Conservation (phyloP, 768 basidiomycete genomes). For the Sarcomyxa edulis region DNA sequence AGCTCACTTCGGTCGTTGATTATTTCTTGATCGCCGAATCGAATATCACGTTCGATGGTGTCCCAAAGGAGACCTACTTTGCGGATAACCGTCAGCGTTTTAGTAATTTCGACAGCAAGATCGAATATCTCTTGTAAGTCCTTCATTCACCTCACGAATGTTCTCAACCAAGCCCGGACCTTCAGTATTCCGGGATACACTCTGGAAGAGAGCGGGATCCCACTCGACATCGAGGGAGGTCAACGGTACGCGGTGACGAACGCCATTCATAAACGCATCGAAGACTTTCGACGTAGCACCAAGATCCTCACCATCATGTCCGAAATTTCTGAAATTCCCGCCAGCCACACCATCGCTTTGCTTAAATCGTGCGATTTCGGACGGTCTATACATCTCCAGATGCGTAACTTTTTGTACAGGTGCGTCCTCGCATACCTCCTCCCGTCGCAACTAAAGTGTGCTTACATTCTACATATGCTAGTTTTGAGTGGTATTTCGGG, state of each 20-base stretch:
- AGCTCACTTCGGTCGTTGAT: slow-evolving; percentile 52
- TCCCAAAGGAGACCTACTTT: slow-evolving; percentile 49
- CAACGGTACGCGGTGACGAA: slow-evolving; percentile 45
- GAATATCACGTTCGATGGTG: slow-evolving; percentile 57
- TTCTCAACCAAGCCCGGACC: neutral
- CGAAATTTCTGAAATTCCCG: slow-evolving; percentile 60
- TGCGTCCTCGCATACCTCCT: slow-evolving; percentile 16
- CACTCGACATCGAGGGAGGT: slow-evolving; percentile 46
- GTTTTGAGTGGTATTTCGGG: slow-evolving; percentile 56
- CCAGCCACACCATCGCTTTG: slow-evolving; percentile 43
- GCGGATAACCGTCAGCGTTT: slow-evolving; percentile 40
- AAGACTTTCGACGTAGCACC: slow-evolving; percentile 20
- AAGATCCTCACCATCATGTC: slow-evolving; percentile 52
- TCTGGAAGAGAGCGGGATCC: slow-evolving; percentile 33
- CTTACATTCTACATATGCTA: slow-evolving; percentile 10
- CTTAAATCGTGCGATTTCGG: slow-evolving; percentile 51
- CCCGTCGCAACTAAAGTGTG: neutral
- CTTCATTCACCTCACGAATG: neutral
- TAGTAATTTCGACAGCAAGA: slow-evolving; percentile 44
- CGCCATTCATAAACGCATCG: slow-evolving; percentile 35
- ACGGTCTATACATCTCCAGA: slow-evolving; percentile 49
- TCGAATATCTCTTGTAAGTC: slow-evolving; percentile 45
- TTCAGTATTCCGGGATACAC: slow-evolving; percentile 39
- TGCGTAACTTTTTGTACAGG: slow-evolving; percentile 58
- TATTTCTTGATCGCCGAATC: slow-evolving; percentile 59